Base-by-base conservation (phyloP, 352 stramenopile species). In the Pythium monospermum region DNA sequence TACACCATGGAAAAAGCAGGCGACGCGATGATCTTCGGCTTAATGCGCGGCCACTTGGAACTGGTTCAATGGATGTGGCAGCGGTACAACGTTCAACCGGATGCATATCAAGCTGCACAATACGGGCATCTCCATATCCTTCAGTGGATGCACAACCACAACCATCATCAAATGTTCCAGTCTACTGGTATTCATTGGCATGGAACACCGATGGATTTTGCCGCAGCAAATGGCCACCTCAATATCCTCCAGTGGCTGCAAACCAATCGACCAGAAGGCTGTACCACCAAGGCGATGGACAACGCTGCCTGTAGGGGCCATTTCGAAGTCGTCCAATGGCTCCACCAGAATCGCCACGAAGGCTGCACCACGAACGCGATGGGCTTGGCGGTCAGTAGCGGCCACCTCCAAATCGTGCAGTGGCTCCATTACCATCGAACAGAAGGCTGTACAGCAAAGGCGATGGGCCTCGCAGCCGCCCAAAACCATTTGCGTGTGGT, bases 371-470 rank as follows among this genome's bases (percentile, higher is more conserved):
- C 13, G 4, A 23, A 41, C 18, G 56, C 49, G 13, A 59, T 64
- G 56, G 43, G 54, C 33, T 16, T 36, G 32, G 49, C 56, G 3
- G 56, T 40, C 7, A 15, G 27, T 2, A 37, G 26, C 1, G 56
- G 56, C 15, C 45, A 64, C 21, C 28, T 64, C 4, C 26, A 49
- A 2, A 28, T 64, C n/a, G 40, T 63, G 2, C 41, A 58, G 36
- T 63, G 42, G 41, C 55, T 63, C 4, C 50, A 63, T 32, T 4
- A 7, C 8, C 15, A 63, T 28, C 44, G 48, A 1, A 49, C n/a
- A n/a, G n/a, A 63, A 47, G 49, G 49, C 18, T 63, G 55, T 27
- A 58, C 55, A 3, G 52, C 47, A 3, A 11, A 18, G 15, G 55
- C 55, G 2, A 53, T 63, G 48, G 48, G 58, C 31, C 16, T 13